Evolutionary conservation across 148 eudicot genomes (phyloP), one percentile per base, ranked within the genome.

Genomic region (Beta vulgaris): DNA sequence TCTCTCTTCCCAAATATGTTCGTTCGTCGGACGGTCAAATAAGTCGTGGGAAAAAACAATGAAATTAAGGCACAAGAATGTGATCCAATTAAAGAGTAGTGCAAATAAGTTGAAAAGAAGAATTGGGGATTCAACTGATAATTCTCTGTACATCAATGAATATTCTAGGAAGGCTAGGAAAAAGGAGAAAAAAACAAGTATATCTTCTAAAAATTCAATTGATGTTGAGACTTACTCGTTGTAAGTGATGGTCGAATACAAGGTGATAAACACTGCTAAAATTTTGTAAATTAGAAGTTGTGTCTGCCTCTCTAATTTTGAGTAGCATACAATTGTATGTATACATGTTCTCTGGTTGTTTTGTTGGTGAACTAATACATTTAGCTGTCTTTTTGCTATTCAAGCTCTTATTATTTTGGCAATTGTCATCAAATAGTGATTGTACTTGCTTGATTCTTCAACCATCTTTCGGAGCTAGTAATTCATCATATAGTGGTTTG

Each of bases 151-250:
- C 57, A 37, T 76, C 48, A 9, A 57, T 35, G 74, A 69, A 42
- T 42, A n/a, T 10, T 42, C 29, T 59, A 19, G 32, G 32, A 32
- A 57, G 57, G 60, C 46, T 11, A 21, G 6, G 19, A 69, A n/a
- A n/a, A 76, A 14, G 40, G 29, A 11, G 6, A 69, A 31, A n/a
- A 76, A 14, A 46, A 7, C 46, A 32, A 60, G 79, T 34, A 23
- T 69, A 8, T 76, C 68, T n/a, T 42, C 34, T 21, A 34, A 36
- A 46, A 71, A 34, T 44, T 68, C 74, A 26, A 69, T 76, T 39
- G 61, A 76, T 69, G 65, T 76, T 21, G 74, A 76, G 29, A 34
- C 34, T 32, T 69, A 76, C 68, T 76, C 23, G 42, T 36, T 32
- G 2, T 53, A 48, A 55, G n/a, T n/a, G n/a, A n/a, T n/a, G n/a